phyloP scores from a whole-genome alignment of 768 basidiomycete genomes.

The Butyriboletus loyo region DNA sequence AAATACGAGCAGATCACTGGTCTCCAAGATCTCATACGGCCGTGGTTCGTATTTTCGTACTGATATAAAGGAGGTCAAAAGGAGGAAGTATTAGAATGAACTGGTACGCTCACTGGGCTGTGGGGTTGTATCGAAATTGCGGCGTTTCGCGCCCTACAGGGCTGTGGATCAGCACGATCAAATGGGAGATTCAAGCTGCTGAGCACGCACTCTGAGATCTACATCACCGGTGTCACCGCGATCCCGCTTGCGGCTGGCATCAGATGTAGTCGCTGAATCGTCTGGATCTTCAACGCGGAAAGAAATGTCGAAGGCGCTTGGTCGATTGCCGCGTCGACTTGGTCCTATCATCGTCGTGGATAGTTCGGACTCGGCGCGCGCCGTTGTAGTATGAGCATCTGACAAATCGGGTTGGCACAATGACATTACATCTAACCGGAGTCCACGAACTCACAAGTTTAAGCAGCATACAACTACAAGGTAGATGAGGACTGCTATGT shows the following conservation, averaged over 20 bases:
- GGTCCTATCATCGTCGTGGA: conserved; percentile 2
- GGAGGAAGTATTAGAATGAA: neutral
- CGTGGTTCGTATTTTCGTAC: conserved; percentile 39
- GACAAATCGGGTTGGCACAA: neutral
- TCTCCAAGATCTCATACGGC: conserved; percentile 36
- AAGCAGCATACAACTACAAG: conserved; percentile 12
- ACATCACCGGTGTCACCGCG: conserved; percentile 9
- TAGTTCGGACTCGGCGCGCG: too few relatives aligned
- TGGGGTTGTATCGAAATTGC: conserved; percentile 21
- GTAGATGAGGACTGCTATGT: conserved; percentile 5
- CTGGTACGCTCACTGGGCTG: conserved; percentile 12
- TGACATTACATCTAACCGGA: conserved; percentile 8
- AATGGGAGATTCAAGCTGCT: neutral
- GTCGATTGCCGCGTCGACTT: conserved; percentile 36
- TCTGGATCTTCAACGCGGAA: conserved; percentile 42
- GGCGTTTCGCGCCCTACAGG: conserved; percentile 25
- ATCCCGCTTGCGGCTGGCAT: conserved; percentile 26
- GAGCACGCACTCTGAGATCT: conserved; percentile 19
- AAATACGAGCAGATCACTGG: conserved; percentile 32
- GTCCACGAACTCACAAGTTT: conserved; percentile 15
- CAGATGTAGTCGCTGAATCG: conserved; percentile 28
- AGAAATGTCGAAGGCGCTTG: conserved; percentile 53
- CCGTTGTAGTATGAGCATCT: too few relatives aligned
- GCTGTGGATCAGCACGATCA: neutral
- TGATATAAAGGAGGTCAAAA: conserved; percentile 17